Conservation (phyloP, 805 yeast species). For the Kodamaea restingae region DNA sequence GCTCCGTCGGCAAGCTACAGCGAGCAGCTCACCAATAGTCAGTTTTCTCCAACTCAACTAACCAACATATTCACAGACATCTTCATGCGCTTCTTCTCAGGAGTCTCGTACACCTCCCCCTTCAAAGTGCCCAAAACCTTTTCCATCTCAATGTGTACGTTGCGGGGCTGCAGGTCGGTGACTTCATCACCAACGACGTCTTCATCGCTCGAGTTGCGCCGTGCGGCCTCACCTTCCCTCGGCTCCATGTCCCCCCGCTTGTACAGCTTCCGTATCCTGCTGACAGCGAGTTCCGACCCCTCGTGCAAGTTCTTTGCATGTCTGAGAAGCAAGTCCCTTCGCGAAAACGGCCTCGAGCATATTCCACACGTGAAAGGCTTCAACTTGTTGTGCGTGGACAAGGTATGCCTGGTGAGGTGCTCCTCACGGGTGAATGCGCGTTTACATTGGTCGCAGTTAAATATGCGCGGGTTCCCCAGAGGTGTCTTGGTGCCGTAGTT, state of each 20-base stretch:
- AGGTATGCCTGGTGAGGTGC: constrained; percentile 40
- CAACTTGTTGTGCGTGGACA: constrained; percentile 41
- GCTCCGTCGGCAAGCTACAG: no score
- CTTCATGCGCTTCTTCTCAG: constrained; percentile 31
- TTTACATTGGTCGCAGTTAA: constrained; percentile 37
- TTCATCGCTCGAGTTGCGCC: no score
- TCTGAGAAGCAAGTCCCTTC: constrained; percentile 40
- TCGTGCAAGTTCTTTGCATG: constrained; percentile 44
- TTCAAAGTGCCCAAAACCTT: not conserved
- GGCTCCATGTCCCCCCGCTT: constrained; percentile 27
- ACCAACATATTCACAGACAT: constrained; percentile 43
- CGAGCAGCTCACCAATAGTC: no score
- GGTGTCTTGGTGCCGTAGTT: constrained; percentile 41
- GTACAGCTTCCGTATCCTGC: constrained; percentile 38
- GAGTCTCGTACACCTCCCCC: constrained; percentile 15
- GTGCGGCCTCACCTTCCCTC: no score
- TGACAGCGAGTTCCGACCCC: constrained; percentile 42
- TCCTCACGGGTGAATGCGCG: constrained; percentile 47
- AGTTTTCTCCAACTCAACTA: constrained; percentile 17
- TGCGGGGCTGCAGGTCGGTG: no score
- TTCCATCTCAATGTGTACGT: not conserved
- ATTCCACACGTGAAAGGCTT: constrained; percentile 44
- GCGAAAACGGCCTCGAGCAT: constrained; percentile 40
- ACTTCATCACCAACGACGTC: no score
- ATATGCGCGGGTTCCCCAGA: constrained; percentile 41